Conservation (phyloP, 2,329 filamentous ascomycete species). For the Penicillium sp. region DNA sequence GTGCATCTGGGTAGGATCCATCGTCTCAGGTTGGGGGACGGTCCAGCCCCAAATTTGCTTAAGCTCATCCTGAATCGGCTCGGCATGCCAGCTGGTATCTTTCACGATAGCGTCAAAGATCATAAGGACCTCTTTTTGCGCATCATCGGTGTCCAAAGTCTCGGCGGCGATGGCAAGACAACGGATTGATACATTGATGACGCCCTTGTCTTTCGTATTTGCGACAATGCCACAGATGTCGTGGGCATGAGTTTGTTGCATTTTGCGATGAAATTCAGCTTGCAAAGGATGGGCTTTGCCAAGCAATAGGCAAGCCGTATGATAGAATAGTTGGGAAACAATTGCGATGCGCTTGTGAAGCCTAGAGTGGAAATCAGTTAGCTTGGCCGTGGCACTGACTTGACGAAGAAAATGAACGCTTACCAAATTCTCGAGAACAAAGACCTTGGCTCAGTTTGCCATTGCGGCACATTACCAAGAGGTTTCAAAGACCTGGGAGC, state of each 20-base stretch:
- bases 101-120: conserved; percentile 75
- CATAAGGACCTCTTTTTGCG: conserved; percentile 78
- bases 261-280: conserved; percentile 60
- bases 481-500: conserved; percentile 87
- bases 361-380: conserved; percentile 50
- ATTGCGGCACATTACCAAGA: conserved; percentile 72
- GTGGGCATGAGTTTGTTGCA: conserved; percentile 73
- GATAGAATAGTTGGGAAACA: conserved; percentile 82
- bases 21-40: conserved; percentile 35
- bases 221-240: conserved; percentile 88
- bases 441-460: conserved; percentile 68
- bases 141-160: conserved; percentile 65
- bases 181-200: conserved; percentile 76
- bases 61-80: conserved; percentile 70
- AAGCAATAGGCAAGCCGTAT: conserved; percentile 79
- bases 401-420: conserved; percentile 31
- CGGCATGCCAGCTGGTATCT: conserved; percentile 77
- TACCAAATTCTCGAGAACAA: conserved; percentile 85
- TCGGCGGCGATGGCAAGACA: conserved; percentile 77
- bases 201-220: conserved; percentile 78
- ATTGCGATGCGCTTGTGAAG: conserved; percentile 80
- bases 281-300: conserved; percentile 75
- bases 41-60: conserved; percentile 77
- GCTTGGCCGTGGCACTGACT: not conserved
- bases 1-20: conserved; percentile 22